These are phyloP conservation scores for Trichoderma reesei DNA, from an alignment of 495 filamentous ascomycete species.

Conservation along the genomic window DNA sequence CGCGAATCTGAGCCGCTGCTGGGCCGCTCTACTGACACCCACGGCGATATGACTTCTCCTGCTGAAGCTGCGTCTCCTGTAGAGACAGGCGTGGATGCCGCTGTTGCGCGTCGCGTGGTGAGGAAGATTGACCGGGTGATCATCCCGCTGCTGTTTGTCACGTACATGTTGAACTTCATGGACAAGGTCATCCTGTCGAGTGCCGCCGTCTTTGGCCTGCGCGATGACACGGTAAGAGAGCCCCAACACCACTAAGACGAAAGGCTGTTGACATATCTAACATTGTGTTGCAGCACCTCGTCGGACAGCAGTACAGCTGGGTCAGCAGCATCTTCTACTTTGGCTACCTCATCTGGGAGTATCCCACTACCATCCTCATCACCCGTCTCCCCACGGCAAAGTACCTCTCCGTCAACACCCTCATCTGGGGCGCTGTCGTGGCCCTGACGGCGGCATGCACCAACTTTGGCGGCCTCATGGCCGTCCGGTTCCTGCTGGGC, in stretches of 20 bases:
- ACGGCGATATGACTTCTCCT: not conserved
- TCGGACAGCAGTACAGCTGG: conserved; percentile 29
- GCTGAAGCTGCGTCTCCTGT: not conserved
- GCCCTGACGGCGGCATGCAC: conserved; percentile 56
- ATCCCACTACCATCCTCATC: conserved; percentile 22
- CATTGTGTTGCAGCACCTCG: conserved; percentile 15
- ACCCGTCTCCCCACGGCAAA: conserved; percentile 24
- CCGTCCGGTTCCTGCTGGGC: conserved; percentile 46
- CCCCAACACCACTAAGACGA: not conserved
- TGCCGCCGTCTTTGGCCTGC: conserved; percentile 26
- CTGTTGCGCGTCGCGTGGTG: not conserved
- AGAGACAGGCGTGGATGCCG: not conserved
- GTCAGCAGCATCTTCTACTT: conserved; percentile 28
- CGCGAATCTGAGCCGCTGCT: not conserved
- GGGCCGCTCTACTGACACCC: not conserved
- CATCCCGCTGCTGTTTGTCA: conserved; percentile 3
- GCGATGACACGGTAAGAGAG: conserved; percentile 20
- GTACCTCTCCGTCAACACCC: conserved; percentile 19
- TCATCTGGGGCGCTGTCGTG: conserved; percentile 15
- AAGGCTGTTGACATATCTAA: too few relatives aligned
- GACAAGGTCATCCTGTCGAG: conserved; percentile 29
- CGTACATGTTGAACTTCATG: conserved; percentile 25
- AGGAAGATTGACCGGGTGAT: conserved; percentile 4
- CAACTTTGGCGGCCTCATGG: conserved; percentile 59
- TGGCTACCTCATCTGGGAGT: conserved; percentile 24